Conservation (phyloP, 305 asterid species). For the Fraxinus angustifolia region DNA sequence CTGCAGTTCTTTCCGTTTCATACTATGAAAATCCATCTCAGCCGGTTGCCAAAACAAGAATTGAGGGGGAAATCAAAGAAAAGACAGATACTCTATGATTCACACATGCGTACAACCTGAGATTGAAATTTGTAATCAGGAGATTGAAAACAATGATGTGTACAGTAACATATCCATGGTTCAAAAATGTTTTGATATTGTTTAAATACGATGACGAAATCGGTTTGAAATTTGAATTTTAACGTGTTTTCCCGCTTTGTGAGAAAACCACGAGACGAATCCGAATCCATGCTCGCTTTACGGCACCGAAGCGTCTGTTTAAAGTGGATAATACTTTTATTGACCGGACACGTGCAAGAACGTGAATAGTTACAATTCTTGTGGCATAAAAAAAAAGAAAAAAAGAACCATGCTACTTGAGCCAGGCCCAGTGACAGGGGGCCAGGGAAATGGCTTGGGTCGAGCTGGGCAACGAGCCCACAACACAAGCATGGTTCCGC, state of each 20-base stretch:
- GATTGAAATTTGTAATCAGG: neutral
- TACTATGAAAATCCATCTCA: constrained; percentile 48
- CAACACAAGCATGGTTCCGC: neutral
- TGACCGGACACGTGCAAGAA: neutral
- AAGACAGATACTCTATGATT: neutral
- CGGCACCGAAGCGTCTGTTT: neutral
- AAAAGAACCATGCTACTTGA: too few relatives aligned
- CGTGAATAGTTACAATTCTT: neutral
- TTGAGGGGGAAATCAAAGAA: neutral
- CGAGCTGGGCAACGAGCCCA: neutral
- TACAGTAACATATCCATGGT: neutral
- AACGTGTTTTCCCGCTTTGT: constrained; percentile 31
- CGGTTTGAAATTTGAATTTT: constrained; percentile 40
- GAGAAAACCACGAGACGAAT: neutral
- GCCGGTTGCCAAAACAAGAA: constrained; percentile 5
- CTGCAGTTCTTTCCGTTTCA: constrained; percentile 66
- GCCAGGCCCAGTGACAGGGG: too few relatives aligned
- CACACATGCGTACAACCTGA: neutral
- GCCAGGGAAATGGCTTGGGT: neutral
- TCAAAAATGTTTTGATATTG: neutral
- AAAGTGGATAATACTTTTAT: neutral
- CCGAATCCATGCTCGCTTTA: neutral
- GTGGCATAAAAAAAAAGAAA: neutral
- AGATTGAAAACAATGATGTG: neutral
- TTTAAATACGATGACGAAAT: constrained; percentile 6